Percentiles rank a stretch among this genome's conserved stretches.
Evolutionary conservation across 306 rosid genomes (phyloP).

Genomic region (Vachellia collinsii): DNA sequence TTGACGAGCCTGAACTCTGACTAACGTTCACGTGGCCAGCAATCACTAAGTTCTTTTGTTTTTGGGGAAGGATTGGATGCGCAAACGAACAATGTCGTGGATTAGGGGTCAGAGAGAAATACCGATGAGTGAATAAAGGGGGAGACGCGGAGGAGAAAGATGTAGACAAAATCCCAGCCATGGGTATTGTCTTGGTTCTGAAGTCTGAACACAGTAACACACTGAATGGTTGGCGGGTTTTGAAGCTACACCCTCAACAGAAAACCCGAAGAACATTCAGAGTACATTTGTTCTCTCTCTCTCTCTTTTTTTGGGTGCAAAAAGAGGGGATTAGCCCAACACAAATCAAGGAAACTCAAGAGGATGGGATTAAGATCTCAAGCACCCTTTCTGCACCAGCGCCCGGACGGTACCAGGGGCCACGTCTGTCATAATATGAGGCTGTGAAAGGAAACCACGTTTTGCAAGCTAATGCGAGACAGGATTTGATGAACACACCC

Average conservation of each 20-base stretch:
- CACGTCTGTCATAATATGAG: too few species aligned
- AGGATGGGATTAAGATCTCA: too few species aligned
- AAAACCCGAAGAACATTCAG: not conserved
- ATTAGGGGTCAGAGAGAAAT: conserved; percentile 10
- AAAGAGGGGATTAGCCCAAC: too few species aligned
- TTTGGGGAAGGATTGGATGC: not conserved
- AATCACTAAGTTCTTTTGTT: conserved; percentile 13
- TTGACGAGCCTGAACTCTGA: not conserved
- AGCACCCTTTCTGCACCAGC: too few species aligned
- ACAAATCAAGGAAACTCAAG: too few species aligned
- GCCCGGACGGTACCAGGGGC: too few species aligned
- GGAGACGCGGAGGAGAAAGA: conserved; percentile 16
- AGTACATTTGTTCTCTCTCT: too few species aligned
- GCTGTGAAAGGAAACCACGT: too few species aligned
- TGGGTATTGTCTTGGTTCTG: not conserved
- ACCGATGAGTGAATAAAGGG: conserved; percentile 27
- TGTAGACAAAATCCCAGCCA: conserved; percentile 23
- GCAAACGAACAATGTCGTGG: conserved; percentile 5
- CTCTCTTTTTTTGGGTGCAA: too few species aligned
- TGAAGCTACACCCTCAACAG: not conserved
- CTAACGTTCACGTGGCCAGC: conserved; percentile 38
- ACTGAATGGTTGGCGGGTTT: not conserved
- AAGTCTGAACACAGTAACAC: not conserved
- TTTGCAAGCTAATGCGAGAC: too few species aligned
- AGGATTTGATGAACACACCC: too few species aligned